Evolutionary conservation across 257 asterid genomes (phyloP).

Genomic region (Catharanthus roseus): DNA sequence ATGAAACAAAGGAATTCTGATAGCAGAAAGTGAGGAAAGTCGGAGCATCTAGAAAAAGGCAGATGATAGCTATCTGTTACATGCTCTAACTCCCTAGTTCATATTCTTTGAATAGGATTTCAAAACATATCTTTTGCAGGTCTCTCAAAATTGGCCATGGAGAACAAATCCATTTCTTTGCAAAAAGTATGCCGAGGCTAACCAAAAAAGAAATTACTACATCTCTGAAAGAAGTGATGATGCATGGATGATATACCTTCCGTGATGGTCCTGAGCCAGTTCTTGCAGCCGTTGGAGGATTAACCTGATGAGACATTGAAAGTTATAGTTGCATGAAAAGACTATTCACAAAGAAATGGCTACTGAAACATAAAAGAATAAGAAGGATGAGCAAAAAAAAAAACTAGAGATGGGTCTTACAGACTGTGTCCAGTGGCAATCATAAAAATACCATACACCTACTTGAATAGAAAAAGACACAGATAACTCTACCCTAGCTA

Average conservation of each 20-base stretch:
- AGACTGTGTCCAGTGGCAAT: background rate
- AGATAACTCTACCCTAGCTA: too few relatives aligned
- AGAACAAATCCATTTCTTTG: background rate
- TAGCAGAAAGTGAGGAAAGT: background rate
- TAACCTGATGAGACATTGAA: conserved; percentile 38
- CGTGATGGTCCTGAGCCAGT: conserved; percentile 84
- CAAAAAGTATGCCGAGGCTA: background rate
- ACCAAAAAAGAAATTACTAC: background rate
- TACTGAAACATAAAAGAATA: background rate
- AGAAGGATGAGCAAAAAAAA: background rate
- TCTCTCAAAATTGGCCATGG: background rate
- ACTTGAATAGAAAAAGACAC: too few relatives aligned
- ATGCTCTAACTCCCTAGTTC: background rate
- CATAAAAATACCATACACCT: background rate
- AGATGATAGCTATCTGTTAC: background rate
- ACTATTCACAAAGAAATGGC: conserved; percentile 4
- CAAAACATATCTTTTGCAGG: background rate
- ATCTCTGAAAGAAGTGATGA: conserved; percentile 5
- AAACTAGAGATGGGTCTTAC: background rate
- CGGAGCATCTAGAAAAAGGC: background rate
- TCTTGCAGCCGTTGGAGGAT: conserved; percentile 61
- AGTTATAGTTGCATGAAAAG: conserved; percentile 24
- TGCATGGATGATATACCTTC: conserved; percentile 50
- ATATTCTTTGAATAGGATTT: background rate
- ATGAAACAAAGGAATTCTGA: background rate